Base-by-base conservation (phyloP, 129 eudicot genomes). In the Flaveria bidentis region DNA sequence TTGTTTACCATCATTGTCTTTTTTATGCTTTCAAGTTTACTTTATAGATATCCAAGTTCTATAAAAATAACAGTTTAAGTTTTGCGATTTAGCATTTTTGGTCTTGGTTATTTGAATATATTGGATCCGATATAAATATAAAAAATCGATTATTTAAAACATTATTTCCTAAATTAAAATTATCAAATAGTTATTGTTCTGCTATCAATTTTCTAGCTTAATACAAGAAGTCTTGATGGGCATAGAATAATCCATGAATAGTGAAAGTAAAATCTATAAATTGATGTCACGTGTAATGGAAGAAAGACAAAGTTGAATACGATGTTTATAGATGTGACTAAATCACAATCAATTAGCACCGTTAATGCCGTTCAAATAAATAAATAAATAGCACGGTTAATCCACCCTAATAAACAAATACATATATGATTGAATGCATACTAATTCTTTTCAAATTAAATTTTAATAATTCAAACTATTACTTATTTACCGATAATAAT, bases 241-340 rank as follows among this genome's bases (percentile, higher is more conserved):
- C 15, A 63, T 63, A 63, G 44, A 63, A 33, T 61, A 63, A 63
- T 16, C 44, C 62, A 7, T 56, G 62, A 56, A 18, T 18, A 63
- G 16, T 14, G 23, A 63, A 63, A 30, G 46, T 15, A 63, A 30
- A 30, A 6, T 30, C 23, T 1, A 63, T 30, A 63, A 63, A 14
- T 63, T 63, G 69, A 30, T 63, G 69, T 63, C 69, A 63, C 69
- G 69, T 63, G 69, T 44, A 49, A 67, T 76, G 74, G 81, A 51
- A 20, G 69, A 42, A 58, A 70, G 60, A 8, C 39, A 70, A 69
- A 33, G 6, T 33, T 70, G 82, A 78, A 70, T 70, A 70, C 63
- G 82, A 78, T 78, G 76, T 60, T 78, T 47, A 70, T 47, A 26
- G 76, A 69, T 58, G 82, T 60, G 64, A 78, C 71, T 44, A 69